Evolutionary conservation across 306 rosid species (phyloP).

Genomic region (Prinsepia uniflora): DNA sequence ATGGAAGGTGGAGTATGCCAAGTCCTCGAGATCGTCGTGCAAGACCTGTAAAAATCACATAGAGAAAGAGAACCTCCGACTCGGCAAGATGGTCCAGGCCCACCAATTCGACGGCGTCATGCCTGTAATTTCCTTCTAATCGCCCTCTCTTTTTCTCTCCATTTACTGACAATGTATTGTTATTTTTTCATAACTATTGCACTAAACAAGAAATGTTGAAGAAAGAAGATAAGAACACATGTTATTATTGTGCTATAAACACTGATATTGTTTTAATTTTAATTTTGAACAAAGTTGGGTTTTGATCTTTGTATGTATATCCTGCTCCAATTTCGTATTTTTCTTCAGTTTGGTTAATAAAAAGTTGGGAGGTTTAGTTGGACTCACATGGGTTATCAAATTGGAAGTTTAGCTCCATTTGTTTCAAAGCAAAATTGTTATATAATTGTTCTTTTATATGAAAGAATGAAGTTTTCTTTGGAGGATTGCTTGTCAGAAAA

Average conservation of each 20-base stretch:
- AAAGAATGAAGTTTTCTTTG: not conserved
- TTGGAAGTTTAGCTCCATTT: not conserved
- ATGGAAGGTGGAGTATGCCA: slow-evolving; percentile 95
- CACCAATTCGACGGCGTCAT: slow-evolving; percentile 87
- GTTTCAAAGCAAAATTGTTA: not conserved
- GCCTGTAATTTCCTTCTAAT: slow-evolving; percentile 48
- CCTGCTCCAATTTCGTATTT: not conserved
- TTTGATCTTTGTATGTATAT: not conserved
- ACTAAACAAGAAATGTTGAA: not conserved
- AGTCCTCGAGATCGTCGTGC: slow-evolving; percentile 86
- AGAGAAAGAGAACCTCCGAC: slow-evolving; percentile 64
- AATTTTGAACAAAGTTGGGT: not conserved
- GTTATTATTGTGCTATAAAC: not conserved
- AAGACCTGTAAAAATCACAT: slow-evolving; percentile 71
- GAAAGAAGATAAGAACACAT: not conserved
- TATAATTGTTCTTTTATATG: not conserved
- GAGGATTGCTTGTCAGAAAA: not conserved
- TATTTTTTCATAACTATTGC: not conserved
- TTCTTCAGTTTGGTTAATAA: not conserved
- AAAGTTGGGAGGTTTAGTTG: not conserved
- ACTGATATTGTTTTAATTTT: not conserved
- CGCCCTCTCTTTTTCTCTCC: not conserved
- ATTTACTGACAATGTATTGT: not conserved
- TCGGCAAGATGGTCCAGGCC: slow-evolving; percentile 94
- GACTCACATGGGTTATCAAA: not conserved